Base-by-base conservation (phyloP, 805 yeast genomes). In the Kockiozyma suomiensis region DNA sequence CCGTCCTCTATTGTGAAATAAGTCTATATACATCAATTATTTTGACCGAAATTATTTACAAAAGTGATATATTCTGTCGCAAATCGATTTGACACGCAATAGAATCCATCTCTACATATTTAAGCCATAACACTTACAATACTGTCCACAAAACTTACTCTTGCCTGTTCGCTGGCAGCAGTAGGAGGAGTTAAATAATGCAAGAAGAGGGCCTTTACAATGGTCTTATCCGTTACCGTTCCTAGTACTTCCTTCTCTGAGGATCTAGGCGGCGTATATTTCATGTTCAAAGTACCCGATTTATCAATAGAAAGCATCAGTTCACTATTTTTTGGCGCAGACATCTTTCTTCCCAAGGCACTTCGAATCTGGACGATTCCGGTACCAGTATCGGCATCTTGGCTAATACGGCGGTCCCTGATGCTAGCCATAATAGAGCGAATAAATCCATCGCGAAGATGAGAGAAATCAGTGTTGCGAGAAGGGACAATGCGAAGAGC, bases 391-490 rank as follows among this genome's bases (percentile, higher is more conserved):
- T 72, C 75, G 1, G 79, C 82, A 33, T 75, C 75, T 40, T 79
- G 75, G 5, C 78, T 74, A 32, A 35, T 50, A 10, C 38, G 47
- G 21, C 37, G 38, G 19, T 41, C 30, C 21, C 37, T 53, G 50
- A 58, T 33, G 32, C 83, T 84, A 37, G 90, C 87, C 72, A 86
- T 78, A 49, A 90, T 82, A 19, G 96, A 84, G 71, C 92, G 86
- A 50, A 90, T 82, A 62, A 94, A 82, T 0, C 98, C 98, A 70
- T 94, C 98, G 66, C 88, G 82, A 69, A 93, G 75, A 71, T 94
- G 98, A 64, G 85, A 84, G 74, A 88, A 91, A 74, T 93, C 97
- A 0, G 98, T 93, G 72, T 88, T 90, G 70, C 97, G 82, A 17
- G 87, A 85, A 0, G 99, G 97, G 10, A 87, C 85, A 59, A 93